These are phyloP conservation scores for Zasmidium cellare DNA, from an alignment of 2,329 filamentous ascomycete genomes.

Conservation along the genomic window DNA sequence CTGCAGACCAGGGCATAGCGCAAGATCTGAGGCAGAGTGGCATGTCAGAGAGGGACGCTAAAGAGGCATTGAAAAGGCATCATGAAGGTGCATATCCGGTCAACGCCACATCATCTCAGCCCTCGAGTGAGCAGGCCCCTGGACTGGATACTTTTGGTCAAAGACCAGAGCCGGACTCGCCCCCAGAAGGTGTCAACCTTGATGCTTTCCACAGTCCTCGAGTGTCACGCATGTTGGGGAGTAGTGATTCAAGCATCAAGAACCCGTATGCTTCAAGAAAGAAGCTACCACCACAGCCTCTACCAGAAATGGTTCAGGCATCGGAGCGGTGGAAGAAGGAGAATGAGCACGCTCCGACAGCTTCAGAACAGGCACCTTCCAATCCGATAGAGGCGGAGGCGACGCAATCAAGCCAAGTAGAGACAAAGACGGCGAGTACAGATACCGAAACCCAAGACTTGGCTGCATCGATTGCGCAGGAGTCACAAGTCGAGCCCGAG, in stretches of 20 bases:
- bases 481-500: constrained; percentile 20
- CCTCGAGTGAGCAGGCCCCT: constrained; percentile 21
- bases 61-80: neutral
- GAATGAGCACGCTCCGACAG: neutral
- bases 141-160: constrained; percentile 60
- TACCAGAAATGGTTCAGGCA: constrained; percentile 36
- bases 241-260: constrained; percentile 35
- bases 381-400: neutral
- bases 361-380: neutral
- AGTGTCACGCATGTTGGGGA: constrained; percentile 56
- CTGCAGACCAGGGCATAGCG: neutral
- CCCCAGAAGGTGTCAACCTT: constrained; percentile 59
- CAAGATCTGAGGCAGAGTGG: neutral
- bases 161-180: constrained; percentile 43
- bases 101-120: constrained; percentile 47
- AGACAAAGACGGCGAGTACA: neutral
- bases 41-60: neutral
- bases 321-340: constrained; percentile 24
- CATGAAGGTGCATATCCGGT: constrained; percentile 46
- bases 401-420: neutral
- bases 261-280: constrained; percentile 33
- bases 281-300: constrained; percentile 31
- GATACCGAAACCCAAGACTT: constrained; percentile 40
- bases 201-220: constrained; percentile 63
- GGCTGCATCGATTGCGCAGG: constrained; percentile 40